Conservation (phyloP, 352 stramenopile species). For the Phytophthora meadii region DNA sequence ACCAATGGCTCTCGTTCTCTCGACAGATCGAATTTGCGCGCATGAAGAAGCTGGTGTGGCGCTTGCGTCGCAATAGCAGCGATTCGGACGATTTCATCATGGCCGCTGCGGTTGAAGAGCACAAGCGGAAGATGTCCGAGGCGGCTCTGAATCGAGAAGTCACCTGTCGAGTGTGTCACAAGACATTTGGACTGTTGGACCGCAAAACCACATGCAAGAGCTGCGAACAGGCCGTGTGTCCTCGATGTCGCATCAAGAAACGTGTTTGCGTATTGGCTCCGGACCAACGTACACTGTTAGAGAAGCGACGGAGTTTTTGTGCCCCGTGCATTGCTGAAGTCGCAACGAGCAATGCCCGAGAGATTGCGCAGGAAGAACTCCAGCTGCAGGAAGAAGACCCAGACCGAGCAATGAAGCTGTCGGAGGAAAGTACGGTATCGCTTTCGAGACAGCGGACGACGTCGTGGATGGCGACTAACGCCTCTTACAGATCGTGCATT, state of each 20-base stretch:
- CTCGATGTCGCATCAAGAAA: conserved; percentile 38
- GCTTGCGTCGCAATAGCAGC: conserved; percentile 12
- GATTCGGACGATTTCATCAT: conserved; percentile 14
- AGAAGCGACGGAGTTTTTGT: conserved; percentile 34
- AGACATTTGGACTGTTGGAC: conserved; percentile 29
- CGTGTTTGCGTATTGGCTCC: conserved; percentile 24
- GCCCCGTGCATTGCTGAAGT: conserved; percentile 26
- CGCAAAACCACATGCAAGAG: conserved; percentile 35
- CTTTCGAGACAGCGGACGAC: conserved; percentile 20
- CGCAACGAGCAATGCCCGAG: conserved; percentile 18
- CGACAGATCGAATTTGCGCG: conserved; percentile 34
- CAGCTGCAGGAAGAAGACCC: conserved; percentile 10
- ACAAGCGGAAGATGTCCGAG: conserved; percentile 14
- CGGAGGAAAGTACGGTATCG: conserved; percentile 5
- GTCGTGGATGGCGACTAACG: conserved; percentile 24
- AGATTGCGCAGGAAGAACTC: conserved; percentile 32
- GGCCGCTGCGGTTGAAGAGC: conserved; percentile 5
- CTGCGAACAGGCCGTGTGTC: conserved; percentile 31
- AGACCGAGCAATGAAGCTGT: conserved; percentile 6
- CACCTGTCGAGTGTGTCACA: conserved; percentile 25
- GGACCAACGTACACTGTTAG: conserved; percentile 15
- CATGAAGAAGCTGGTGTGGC: conserved; percentile 39
- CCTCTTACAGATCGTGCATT: conserved; percentile 16
- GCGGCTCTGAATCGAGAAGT: conserved; percentile 14
- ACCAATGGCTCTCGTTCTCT: conserved; percentile 30